Evolutionary conservation across 2,329 filamentous ascomycete species (phyloP), one percentile per base, ranked within the genome.

Genomic region (Colletotrichum sublineola): DNA sequence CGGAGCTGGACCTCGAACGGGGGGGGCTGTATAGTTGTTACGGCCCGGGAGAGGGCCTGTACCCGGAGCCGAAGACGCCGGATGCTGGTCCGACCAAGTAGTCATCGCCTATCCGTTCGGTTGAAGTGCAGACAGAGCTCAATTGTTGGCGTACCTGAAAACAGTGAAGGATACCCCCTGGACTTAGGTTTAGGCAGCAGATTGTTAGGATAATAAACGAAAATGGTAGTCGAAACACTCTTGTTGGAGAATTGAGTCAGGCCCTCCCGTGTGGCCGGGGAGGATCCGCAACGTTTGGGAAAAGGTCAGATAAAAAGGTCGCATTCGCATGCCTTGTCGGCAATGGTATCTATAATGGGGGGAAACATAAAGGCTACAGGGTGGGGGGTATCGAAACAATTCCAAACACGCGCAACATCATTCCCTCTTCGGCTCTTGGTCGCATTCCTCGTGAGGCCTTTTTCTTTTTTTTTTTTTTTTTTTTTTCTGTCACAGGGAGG

Each of bases 341-440:
- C 20, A 44, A 24, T 36, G 64, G 50, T 64, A 64, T 64, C 50
- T 64, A 53, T 55, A n/a, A 55, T 11, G 33, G 48, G 33, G 15
- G 18, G 3, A 24, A 44, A 2, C 18, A 40, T 40, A 33, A 18
- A 14, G 0, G 15, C 7, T 56, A 67, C 62, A 55, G 1, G 11
- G 44, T 24, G 20, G 46, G 50, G 69, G 69, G 67, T 70, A 62
- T 56, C 53, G 29, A 46, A 69, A 33, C 46, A 56, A 65, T 61
- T 46, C 38, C 60, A 64, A 72, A 72, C 58, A 29, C 46, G 7
- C 31, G 38, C 44, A 40, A 20, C 24, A 20, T 24, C 48, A 20
- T 61, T 56, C 31, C 29, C 24, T 48, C 48, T 56, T 38, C 48
- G 40, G 38, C 20, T 48, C 40, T 36, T 40, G 4, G 29, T 67